Evolutionary conservation across 1,284 basidiomycete species (phyloP).

Genomic region (Ceratobasidium sp.): DNA sequence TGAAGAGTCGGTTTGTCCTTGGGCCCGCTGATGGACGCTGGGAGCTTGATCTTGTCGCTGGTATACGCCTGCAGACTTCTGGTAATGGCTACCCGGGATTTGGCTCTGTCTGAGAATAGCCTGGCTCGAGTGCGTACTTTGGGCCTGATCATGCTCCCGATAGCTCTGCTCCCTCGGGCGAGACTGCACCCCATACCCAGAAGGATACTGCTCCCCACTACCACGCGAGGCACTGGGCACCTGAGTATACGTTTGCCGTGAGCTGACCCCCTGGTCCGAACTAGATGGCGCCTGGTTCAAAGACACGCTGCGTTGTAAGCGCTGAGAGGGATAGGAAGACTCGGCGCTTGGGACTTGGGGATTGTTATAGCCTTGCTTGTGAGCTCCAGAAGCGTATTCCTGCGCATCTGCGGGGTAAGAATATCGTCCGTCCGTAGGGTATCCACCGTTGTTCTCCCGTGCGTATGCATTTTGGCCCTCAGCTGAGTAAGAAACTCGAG

Average conservation of each 20-base stretch:
- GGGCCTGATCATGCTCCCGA: background rate
- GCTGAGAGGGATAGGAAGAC: background rate
- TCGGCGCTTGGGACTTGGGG: background rate
- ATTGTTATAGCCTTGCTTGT: background rate
- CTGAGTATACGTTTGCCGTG: background rate
- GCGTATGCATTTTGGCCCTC: background rate
- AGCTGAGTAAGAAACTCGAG: slow-evolving; percentile 7
- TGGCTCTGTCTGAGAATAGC: background rate
- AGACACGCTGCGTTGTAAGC: slow-evolving; percentile 7
- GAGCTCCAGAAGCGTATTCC: background rate
- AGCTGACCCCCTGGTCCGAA: background rate
- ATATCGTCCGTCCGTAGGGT: background rate
- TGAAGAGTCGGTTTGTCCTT: background rate
- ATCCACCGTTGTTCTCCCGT: background rate
- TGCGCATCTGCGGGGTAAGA: background rate
- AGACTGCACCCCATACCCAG: background rate
- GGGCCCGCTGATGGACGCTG: background rate
- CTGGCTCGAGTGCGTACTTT: slow-evolving; percentile 1
- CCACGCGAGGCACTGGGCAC: background rate
- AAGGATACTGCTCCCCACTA: background rate
- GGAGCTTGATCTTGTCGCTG: background rate
- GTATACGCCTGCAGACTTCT: background rate
- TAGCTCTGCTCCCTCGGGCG: background rate
- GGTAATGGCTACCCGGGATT: background rate
- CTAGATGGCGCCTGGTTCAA: background rate